Base-by-base conservation (phyloP, 1,284 basidiomycete species). In the Stygiomarasmius scandens region DNA sequence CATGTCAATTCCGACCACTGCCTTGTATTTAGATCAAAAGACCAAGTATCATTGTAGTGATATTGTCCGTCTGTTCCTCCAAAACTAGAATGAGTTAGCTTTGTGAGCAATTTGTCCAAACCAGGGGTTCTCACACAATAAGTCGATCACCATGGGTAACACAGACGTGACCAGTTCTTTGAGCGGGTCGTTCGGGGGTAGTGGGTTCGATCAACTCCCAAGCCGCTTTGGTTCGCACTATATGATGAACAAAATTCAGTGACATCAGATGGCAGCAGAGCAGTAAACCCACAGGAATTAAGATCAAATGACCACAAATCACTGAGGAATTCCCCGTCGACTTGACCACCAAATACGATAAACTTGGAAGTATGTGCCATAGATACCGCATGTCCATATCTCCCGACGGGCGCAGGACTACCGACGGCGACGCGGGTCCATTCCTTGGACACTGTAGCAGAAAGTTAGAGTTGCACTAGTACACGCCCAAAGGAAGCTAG, bases 1-100 rank as follows among this genome's bases (percentile, higher is more conserved):
- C 97, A 99, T 43, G 91, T 89, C 56, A 99, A 79, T 72, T 99
- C 97, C 12, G 90, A 83, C 97, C 97, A 99, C 49, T 76, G 83
- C 58, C 85, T 83, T 0, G 93, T 91, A 29, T 81, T 81, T 48
- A 95, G 80, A 71, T 98, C 95, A 73, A 95, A 98, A 24, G 89
- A 84, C 97, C 97, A 99, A 4, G 96, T 99, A 70, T 99, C 97
- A 73, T 99, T 99, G 77, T 99, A 99, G 73, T 99, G 97, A 74
- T 94, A 99, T 70, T 93, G 90, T 24, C 96, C 96, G 67, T 99
- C 97, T 4, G 97, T 99, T 53, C 97, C 97, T 49, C 97, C 97
- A 67, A 99, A 99, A 56, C 95, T 95, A 67, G 54, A 59, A 59
- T 58, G 52, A 47, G 66, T 54, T 43, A 19, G 44, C 41, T 65